Base-by-base conservation (phyloP, 139 green algal genomes). In the Tetradesmus obliquus region DNA sequence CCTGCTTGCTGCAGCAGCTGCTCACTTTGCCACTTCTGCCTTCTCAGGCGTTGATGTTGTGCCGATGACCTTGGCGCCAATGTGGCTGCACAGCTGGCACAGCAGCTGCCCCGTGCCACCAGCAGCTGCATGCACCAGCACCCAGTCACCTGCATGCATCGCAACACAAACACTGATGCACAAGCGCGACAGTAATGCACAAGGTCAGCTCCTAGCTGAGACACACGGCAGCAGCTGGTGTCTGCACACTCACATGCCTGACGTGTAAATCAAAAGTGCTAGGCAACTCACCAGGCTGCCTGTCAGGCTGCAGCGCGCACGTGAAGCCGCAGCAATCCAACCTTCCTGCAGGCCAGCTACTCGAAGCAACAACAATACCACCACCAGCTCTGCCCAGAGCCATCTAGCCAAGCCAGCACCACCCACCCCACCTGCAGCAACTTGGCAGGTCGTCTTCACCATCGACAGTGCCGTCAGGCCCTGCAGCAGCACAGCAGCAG, bases 71-170 rank as follows among this genome's bases (percentile, higher is more conserved):
- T 58, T 55, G 10, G 93, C 93, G 1, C 88, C 79, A n/a, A 88
- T 54, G 51, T 89, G 89, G 12, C 54, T 58, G 22, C 66, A 85
- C 57, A 93, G 82, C 90, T 93, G 91, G 15, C 66, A 57, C 45
- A 95, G 76, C 87, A 95, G 69, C 80, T 93, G 84, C 7, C 93
- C 91, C 1, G 91, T 93, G 57, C 93, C 93, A 20, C 93, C 93
- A 76, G 93, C 93, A 58, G 93, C 93, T 55, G 93, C 93, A 79
- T 91, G 92, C 10, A 95, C 85, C 57, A 95, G 79, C 91, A 95
- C 93, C 80, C 62, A 89, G 62, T 93, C 91, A 0, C 93, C 91
- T 81, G 79, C 17, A 82, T 76, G 80, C 13, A 62, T 55, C 86
- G 89, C 15, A 24, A 53, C 19, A 24, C 74, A 82, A 53, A 76